Evolutionary conservation across 805 yeast genomes (phyloP).

Genomic region (Dipodascus geniculatus): DNA sequence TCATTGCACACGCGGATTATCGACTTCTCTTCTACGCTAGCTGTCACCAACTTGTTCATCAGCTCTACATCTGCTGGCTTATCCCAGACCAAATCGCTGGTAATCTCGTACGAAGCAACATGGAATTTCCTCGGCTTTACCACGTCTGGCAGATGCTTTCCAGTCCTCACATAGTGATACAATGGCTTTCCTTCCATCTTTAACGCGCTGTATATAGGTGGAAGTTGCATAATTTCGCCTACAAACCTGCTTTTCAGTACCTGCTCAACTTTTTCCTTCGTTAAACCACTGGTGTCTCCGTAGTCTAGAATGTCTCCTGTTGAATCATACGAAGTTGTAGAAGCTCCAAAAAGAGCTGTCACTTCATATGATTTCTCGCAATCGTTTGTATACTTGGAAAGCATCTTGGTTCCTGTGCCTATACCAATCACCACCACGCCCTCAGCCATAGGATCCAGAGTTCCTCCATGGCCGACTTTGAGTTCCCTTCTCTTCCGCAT

Average conservation of each 20-base stretch:
- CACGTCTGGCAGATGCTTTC: slow-evolving; percentile 71
- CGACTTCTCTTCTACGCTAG: background rate
- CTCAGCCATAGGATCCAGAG: slow-evolving; percentile 90
- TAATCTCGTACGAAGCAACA: slow-evolving; percentile 41
- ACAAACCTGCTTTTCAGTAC: slow-evolving; percentile 47
- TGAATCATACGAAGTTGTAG: slow-evolving; percentile 88
- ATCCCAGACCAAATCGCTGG: background rate
- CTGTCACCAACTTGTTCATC: background rate
- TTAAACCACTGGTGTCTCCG: slow-evolving; percentile 45
- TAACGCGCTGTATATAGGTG: slow-evolving; percentile 89
- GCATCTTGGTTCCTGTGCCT: slow-evolving; percentile 80
- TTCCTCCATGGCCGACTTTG: slow-evolving; percentile 97
- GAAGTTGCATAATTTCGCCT: slow-evolving; percentile 77
- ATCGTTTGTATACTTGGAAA: slow-evolving; percentile 59
- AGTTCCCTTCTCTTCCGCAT: slow-evolving; percentile 36
- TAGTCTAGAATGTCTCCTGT: slow-evolving; percentile 71
- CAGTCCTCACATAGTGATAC: slow-evolving; percentile 87
- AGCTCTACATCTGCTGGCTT: background rate
- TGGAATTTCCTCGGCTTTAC: slow-evolving; percentile 66
- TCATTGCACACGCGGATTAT: background rate
- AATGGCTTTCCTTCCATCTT: slow-evolving; percentile 91
- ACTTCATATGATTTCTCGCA: slow-evolving; percentile 74
- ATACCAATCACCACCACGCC: slow-evolving; percentile 86
- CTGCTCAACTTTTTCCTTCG: slow-evolving; percentile 37
- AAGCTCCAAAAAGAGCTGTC: slow-evolving; percentile 73